Evolutionary conservation across 805 yeast genomes (phyloP).

Genomic region (Sungouiella blattae): DNA sequence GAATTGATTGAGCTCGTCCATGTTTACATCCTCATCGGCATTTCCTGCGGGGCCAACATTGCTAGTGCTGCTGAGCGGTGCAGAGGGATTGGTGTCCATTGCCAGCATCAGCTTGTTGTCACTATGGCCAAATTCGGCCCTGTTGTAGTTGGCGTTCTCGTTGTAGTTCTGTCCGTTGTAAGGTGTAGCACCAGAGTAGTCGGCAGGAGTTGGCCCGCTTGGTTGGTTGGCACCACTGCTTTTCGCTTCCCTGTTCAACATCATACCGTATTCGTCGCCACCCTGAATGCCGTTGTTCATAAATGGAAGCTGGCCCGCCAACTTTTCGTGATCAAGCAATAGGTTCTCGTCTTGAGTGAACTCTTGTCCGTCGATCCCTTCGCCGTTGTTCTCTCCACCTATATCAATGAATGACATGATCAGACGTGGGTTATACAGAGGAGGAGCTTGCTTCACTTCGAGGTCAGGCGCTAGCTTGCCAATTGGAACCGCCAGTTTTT

Average conservation of each 20-base stretch:
- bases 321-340: conserved; percentile 1
- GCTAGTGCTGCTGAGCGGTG: too few relatives aligned
- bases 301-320: background rate
- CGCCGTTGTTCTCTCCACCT: background rate
- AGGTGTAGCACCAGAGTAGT: background rate
- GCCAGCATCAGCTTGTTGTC: background rate
- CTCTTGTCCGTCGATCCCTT: conserved; percentile 1
- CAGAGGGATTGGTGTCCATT: too few relatives aligned
- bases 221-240: background rate
- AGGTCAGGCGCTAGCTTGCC: conserved; percentile 12
- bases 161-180: background rate
- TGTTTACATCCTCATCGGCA: conserved; percentile 8
- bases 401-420: conserved; percentile 23
- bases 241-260: background rate
- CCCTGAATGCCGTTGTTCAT: background rate
- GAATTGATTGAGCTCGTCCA: conserved; percentile 18
- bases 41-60: background rate
- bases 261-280: background rate
- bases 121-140: background rate
- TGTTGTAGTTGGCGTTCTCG: conserved; percentile 3
- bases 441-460: conserved; percentile 32
- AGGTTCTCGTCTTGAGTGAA: conserved; percentile 1
- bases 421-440: conserved; percentile 35
- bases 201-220: background rate
- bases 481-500: conserved; percentile 5